Evolutionary conservation across 257 asterid genomes (phyloP).

Genomic region (Solanum tacnaense): DNA sequence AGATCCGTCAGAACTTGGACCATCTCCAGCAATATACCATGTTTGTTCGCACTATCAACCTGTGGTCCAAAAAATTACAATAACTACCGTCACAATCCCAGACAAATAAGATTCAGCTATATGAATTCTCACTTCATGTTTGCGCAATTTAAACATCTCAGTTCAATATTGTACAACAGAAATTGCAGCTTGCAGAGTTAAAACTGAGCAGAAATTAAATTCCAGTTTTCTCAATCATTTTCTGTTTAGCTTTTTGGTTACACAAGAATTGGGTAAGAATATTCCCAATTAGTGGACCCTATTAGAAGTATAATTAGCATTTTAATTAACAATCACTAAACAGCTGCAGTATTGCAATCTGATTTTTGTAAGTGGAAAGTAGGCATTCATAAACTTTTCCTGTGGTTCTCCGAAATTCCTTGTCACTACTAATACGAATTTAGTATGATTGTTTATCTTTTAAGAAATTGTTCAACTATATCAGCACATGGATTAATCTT

Average conservation of each 20-base stretch:
- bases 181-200: neutral
- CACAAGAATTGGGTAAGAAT: neutral
- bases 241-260: neutral
- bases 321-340: neutral
- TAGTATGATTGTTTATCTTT: neutral
- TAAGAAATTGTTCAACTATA: neutral
- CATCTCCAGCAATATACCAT: slow-evolving; percentile 77
- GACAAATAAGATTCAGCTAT: neutral
- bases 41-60: slow-evolving; percentile 89
- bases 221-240: neutral
- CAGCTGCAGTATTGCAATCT: neutral
- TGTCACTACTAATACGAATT: neutral
- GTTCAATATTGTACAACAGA: neutral
- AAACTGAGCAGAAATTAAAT: neutral
- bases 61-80: slow-evolving; percentile 12
- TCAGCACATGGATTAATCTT: neutral
- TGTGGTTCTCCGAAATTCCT: neutral
- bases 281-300: neutral
- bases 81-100: neutral
- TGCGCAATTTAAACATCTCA: neutral
- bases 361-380: neutral
- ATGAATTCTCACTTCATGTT: neutral
- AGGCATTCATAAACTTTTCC: neutral
- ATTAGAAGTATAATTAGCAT: neutral
- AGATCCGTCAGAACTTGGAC: slow-evolving; percentile 92